These are phyloP conservation scores for Plenodomus tracheiphilus DNA, from an alignment of 2,329 filamentous ascomycete genomes.

Conservation along the genomic window DNA sequence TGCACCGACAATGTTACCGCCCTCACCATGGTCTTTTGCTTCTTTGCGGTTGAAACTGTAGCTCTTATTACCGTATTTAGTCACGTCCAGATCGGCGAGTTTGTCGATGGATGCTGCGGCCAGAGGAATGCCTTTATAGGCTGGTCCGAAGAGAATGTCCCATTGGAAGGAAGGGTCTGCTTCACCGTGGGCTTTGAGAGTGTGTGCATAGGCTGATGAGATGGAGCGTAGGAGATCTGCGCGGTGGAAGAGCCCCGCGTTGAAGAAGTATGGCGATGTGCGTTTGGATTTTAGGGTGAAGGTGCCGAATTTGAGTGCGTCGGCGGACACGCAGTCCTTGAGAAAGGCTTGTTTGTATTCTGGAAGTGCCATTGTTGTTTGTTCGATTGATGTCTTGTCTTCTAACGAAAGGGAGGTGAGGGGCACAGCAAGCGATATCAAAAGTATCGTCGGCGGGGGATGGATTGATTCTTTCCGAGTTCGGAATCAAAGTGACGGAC, in stretches of 20 bases:
- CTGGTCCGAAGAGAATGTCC: slow-evolving; percentile 89
- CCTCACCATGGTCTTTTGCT: slow-evolving; percentile 93
- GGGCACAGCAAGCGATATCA: no score
- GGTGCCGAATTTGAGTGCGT: slow-evolving; percentile 77
- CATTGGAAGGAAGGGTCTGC: slow-evolving; percentile 58
- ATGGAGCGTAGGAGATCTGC: slow-evolving; percentile 77
- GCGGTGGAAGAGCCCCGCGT: slow-evolving; percentile 87
- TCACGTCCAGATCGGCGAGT: slow-evolving; percentile 69
- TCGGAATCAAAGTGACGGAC: slow-evolving; percentile 26
- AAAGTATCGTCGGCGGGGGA: no score
- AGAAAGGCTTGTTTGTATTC: slow-evolving; percentile 70
- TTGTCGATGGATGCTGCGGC: slow-evolving; percentile 76
- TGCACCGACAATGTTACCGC: slow-evolving; percentile 88
- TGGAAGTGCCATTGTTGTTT: slow-evolving; percentile 30
- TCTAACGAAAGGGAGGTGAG: no score
- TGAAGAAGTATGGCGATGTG: slow-evolving; percentile 95
- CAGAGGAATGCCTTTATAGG: slow-evolving; percentile 97
- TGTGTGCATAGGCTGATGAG: slow-evolving; percentile 76
- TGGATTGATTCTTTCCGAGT: slow-evolving; percentile 28
- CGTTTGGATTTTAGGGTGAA: slow-evolving; percentile 93
- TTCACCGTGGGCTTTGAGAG: slow-evolving; percentile 53
- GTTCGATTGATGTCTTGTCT: no score
- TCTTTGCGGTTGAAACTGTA: slow-evolving; percentile 97
- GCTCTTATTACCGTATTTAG: slow-evolving; percentile 68
- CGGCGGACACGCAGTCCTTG: slow-evolving; percentile 66